phyloP scores from a whole-genome alignment of 495 filamentous ascomycete species.

The Gamarada debralockiae region DNA sequence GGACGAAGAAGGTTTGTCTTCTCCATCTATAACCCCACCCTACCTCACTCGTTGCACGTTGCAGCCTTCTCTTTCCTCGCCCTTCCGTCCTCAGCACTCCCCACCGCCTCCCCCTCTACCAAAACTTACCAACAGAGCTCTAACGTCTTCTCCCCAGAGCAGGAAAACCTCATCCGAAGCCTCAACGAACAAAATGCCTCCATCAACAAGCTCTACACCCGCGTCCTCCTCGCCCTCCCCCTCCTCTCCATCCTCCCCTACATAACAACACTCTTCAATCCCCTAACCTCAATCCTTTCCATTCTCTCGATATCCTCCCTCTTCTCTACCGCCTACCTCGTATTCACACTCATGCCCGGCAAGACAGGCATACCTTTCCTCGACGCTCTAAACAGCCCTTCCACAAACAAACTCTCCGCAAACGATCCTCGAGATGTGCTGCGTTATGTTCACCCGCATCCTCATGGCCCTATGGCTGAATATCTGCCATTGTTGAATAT shows the following conservation, averaged over 20 bases:
- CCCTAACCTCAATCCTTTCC: conserved; percentile 36
- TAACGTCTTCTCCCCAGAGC: conserved; percentile 42
- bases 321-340: conserved; percentile 48
- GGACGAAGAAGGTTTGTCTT: conserved; percentile 57
- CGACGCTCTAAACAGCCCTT: conserved; percentile 25
- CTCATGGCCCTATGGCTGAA: conserved; percentile 31
- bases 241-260: conserved; percentile 47
- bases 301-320: conserved; percentile 58
- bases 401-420: not conserved
- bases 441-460: not conserved
- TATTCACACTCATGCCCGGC: conserved; percentile 37
- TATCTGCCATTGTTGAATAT: conserved; percentile 47
- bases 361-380: conserved; percentile 33
- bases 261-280: conserved; percentile 42
- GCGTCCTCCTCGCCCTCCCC: conserved; percentile 55
- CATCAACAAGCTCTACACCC: conserved; percentile 55
- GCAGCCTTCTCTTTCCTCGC: not conserved
- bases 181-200: conserved; percentile 52
- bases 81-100: not conserved
- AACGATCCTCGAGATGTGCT: not conserved
- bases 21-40: not conserved
- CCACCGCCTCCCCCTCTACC: conserved; percentile 2
- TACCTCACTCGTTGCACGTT: conserved; percentile 1
- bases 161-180: conserved; percentile 62
- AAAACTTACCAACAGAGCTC: too few species aligned